A percentile compares a stretch with the other conserved stretches of the same genome.
Conservation (phyloP, 495 filamentous ascomycete genomes). For the Podospora didyma region DNA sequence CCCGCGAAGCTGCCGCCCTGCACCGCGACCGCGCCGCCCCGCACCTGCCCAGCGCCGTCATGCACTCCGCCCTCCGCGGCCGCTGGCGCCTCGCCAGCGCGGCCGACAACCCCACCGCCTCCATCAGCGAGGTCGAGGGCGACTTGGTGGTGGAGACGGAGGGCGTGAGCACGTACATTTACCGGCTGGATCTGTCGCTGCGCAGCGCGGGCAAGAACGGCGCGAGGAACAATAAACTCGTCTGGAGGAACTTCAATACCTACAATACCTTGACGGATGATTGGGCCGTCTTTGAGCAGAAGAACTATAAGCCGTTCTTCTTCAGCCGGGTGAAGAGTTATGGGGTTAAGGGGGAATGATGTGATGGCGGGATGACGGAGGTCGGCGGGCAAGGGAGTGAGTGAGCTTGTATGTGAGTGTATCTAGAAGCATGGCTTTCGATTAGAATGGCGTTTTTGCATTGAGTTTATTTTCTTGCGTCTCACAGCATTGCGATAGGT, state of each 20-base stretch:
- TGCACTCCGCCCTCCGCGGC: constrained; percentile 34
- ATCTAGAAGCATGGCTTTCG: too few relatives aligned
- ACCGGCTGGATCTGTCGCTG: constrained; percentile 70
- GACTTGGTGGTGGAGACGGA: constrained; percentile 82
- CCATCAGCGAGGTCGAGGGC: constrained; percentile 47
- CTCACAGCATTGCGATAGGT: too few relatives aligned
- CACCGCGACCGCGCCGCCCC: constrained; percentile 22
- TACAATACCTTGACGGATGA: constrained; percentile 88
- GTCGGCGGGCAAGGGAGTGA: too few relatives aligned
- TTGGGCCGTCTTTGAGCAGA: constrained; percentile 79
- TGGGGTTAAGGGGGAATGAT: constrained; percentile 36
- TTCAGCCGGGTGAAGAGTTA: constrained; percentile 83
- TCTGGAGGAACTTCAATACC: constrained; percentile 89
- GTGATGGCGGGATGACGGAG: too few relatives aligned
- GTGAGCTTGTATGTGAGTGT: too few relatives aligned
- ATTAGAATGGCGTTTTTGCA: too few relatives aligned
- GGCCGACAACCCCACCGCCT: constrained; percentile 18
- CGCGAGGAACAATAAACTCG: constrained; percentile 73
- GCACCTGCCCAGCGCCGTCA: constrained; percentile 32
- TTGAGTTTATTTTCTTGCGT: too few relatives aligned
- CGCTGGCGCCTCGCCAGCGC: constrained; percentile 33
- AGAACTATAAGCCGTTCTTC: constrained; percentile 80
- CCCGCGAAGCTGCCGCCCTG: constrained; percentile 30
- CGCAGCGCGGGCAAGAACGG: constrained; percentile 49
- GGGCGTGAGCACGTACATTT: constrained; percentile 74